Evolutionary conservation across 2,329 filamentous ascomycete species (phyloP).

Genomic region (Alternaria solani): DNA sequence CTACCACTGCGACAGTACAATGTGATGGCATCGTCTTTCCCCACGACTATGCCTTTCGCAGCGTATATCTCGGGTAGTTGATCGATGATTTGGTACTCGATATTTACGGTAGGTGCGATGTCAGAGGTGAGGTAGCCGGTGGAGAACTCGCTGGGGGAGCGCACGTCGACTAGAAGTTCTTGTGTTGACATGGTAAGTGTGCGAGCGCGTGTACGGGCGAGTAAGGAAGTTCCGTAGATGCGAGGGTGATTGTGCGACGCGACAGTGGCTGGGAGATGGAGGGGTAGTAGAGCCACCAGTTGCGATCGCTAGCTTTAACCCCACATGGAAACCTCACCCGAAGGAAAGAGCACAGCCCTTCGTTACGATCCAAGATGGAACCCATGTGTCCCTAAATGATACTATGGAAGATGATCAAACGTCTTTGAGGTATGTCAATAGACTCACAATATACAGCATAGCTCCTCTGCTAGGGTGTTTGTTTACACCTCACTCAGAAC

Average conservation of each 20-base stretch:
- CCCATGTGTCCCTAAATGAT: not conserved
- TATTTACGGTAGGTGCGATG: slow-evolving; percentile 44
- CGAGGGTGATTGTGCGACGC: not conserved
- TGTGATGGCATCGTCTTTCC: slow-evolving; percentile 44
- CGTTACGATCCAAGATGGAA: not conserved
- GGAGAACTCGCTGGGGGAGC: slow-evolving; percentile 47
- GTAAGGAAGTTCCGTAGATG: not conserved
- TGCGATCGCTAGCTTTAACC: slow-evolving; percentile 2
- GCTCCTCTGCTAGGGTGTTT: too few species aligned
- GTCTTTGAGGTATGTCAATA: too few species aligned
- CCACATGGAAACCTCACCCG: not conserved
- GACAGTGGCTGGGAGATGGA: not conserved
- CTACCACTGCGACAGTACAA: slow-evolving; percentile 50
- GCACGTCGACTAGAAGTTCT: slow-evolving; percentile 48
- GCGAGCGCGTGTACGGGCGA: not conserved
- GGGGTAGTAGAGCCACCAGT: not conserved
- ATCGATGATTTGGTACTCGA: slow-evolving; percentile 48
- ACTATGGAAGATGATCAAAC: not conserved
- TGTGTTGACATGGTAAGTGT: slow-evolving; percentile 9
- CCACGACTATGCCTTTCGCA: slow-evolving; percentile 23
- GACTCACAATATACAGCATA: too few species aligned
- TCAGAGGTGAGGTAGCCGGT: slow-evolving; percentile 40
- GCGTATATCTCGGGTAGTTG: slow-evolving; percentile 36
- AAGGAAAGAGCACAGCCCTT: not conserved
- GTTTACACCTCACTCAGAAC: too few species aligned